Evolutionary conservation across 2,329 filamentous ascomycete species (phyloP).

Genomic region (Colletotrichum lini): DNA sequence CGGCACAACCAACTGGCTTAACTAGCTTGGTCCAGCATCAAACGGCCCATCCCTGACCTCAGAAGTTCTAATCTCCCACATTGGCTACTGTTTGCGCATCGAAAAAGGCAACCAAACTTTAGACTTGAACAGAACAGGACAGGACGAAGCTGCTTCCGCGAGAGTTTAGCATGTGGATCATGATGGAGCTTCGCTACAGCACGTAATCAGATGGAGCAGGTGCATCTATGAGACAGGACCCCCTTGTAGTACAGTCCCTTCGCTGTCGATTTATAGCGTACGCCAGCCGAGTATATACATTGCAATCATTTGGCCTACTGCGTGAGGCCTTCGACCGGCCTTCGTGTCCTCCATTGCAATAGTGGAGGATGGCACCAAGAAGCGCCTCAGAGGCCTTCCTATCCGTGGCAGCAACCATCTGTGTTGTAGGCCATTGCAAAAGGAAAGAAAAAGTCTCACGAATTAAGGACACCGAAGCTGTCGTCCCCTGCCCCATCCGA

Average conservation of each 20-base stretch:
- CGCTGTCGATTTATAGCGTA: background rate
- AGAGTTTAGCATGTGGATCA: constrained; percentile 3
- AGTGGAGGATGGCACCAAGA: background rate
- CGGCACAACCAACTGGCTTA: background rate
- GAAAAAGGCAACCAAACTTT: background rate
- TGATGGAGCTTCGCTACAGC: constrained; percentile 3
- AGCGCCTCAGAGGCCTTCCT: background rate
- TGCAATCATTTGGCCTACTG: background rate
- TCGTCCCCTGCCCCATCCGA: background rate
- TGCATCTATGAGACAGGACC: constrained; percentile 2
- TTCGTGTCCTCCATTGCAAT: background rate
- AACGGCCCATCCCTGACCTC: background rate
- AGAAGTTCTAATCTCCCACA: background rate
- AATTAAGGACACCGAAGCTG: background rate
- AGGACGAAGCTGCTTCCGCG: background rate
- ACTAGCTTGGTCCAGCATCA: background rate
- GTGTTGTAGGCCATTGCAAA: background rate
- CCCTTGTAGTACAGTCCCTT: background rate
- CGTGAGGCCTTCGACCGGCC: background rate
- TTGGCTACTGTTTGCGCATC: no score
- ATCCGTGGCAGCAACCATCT: constrained; percentile 3
- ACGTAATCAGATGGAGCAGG: constrained; percentile 2
- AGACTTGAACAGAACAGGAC: no score
- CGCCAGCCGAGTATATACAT: constrained; percentile 2
- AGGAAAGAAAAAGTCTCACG: background rate